Base-by-base conservation (phyloP, 179 eudicot genomes). In the Silene noctiflora region DNA sequence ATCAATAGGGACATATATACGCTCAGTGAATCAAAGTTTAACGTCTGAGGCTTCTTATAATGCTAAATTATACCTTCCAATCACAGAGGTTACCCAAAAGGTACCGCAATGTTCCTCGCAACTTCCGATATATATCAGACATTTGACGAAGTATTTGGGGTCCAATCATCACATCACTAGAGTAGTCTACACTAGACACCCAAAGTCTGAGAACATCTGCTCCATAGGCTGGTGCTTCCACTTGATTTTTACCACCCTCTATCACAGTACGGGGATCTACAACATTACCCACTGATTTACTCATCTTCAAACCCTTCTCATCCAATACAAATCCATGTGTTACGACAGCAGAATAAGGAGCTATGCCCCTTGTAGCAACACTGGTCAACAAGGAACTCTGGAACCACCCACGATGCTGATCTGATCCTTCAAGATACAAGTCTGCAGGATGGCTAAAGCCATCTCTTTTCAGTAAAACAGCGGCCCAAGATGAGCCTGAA, bases 361-460 rank as follows among this genome's bases (percentile, higher is more conserved):
- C 98, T 85, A 85, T 86, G 71, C 99, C 99, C 74, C 87, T 96
- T 20, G 99, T 84, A 55, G 99, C 98, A 72, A 94, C 80, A 83
- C 99, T 93, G 55, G 99, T 96, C 73, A 96, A 80, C 72, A 96
- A 78, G 74, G 99, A 96, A 84, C 99, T 96, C 72, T 96, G 99
- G 86, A 96, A 96, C 99, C 99, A 96, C 61, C 99, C 99, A 44
- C 99, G 99, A 80, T 96, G 99, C 82, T 96, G 99, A 86, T 96
- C 99, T 44, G 99, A 87, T 65, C 99, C 99, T 88, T 96, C 99
- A 66, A 96, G 84, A 85, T 96, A 96, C 81, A 96, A 82, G 85
- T 96, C 97, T 64, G 99, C 98, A 42, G 98, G 99, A 82, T 64
- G 88, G 76, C 83, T 79, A 68, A 88, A 88, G 60, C 91, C 90